These are phyloP conservation scores for Meyerozyma guilliermondii DNA, from an alignment of 1,139 yeast species.

Conservation along the genomic window DNA sequence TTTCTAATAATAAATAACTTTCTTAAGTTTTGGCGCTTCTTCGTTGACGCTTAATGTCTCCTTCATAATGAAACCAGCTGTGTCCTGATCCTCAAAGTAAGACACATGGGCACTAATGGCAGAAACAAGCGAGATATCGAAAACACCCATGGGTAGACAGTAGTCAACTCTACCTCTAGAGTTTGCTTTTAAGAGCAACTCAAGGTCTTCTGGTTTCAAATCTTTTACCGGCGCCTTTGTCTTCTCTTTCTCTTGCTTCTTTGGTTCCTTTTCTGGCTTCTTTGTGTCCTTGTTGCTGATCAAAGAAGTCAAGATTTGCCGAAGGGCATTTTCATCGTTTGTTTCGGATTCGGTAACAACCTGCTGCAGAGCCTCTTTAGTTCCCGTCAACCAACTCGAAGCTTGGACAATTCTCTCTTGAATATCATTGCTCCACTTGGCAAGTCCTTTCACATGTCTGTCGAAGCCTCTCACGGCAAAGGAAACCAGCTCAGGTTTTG, in stretches of 20 bases:
- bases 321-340: slow-evolving; percentile 28
- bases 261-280: slow-evolving; percentile 9
- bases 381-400: slow-evolving; percentile 36
- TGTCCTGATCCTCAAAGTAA: slow-evolving; percentile 82
- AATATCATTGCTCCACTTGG: slow-evolving; percentile 39
- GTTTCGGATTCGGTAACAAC: slow-evolving; percentile 14
- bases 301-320: slow-evolving; percentile 37
- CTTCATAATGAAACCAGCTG: slow-evolving; percentile 70
- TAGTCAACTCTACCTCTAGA: slow-evolving; percentile 78
- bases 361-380: slow-evolving; percentile 8
- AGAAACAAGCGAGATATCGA: slow-evolving; percentile 73
- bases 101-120: slow-evolving; percentile 85
- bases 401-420: slow-evolving; percentile 44
- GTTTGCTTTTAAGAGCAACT: slow-evolving; percentile 44
- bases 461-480: slow-evolving; percentile 48
- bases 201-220: slow-evolving; percentile 23
- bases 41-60: slow-evolving; percentile 34
- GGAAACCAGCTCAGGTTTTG: slow-evolving; percentile 58
- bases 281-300: slow-evolving; percentile 14
- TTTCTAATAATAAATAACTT: slow-evolving; percentile 18
- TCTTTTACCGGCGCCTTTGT: slow-evolving; percentile 16
- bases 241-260: slow-evolving; percentile 13
- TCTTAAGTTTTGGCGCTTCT: slow-evolving; percentile 18
- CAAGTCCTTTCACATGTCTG: slow-evolving; percentile 36
- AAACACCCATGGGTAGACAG: slow-evolving; percentile 69